A percentile compares a stretch with the other conserved stretches of the same genome.
phyloP scores from a whole-genome alignment of 345 rosid genomes.

The Bruguiera sexangula region DNA sequence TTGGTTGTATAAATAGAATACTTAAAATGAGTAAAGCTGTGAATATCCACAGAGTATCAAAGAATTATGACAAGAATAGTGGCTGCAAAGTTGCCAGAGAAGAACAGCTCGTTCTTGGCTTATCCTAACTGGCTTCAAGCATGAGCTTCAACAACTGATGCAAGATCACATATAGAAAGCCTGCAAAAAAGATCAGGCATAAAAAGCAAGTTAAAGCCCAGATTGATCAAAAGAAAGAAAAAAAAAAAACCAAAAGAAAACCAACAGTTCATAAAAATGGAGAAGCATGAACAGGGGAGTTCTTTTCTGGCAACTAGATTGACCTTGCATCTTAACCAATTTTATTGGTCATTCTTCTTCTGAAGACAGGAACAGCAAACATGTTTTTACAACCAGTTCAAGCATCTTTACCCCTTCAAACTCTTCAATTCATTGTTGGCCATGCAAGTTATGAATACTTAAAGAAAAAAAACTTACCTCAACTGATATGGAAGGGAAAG shows the following conservation, averaged over 20 bases:
- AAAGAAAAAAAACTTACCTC: not conserved
- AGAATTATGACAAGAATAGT: not conserved
- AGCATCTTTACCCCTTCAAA: no score
- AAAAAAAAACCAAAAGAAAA: not conserved
- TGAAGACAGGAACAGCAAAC: no score
- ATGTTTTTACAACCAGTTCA: no score
- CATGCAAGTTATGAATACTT: no score
- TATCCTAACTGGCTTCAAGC: not conserved
- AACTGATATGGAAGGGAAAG: not conserved
- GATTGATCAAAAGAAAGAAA: not conserved
- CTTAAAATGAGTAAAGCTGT: not conserved
- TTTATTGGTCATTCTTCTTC: not conserved
- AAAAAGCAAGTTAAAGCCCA: not conserved
- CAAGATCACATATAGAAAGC: not conserved
- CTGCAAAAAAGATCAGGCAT: not conserved
- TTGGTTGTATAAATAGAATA: conserved; percentile 24
- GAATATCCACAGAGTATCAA: not conserved
- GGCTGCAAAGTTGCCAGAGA: conserved; percentile 4
- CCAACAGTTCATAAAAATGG: no score
- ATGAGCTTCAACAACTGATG: not conserved
- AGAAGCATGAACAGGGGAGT: no score
- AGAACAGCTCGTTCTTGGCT: no score
- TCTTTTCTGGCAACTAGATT: no score
- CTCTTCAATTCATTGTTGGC: no score
- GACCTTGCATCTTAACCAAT: not conserved